Evolutionary conservation across 345 rosid genomes (phyloP), one percentile per base, ranked within the genome.

Genomic region (Salix exigua): DNA sequence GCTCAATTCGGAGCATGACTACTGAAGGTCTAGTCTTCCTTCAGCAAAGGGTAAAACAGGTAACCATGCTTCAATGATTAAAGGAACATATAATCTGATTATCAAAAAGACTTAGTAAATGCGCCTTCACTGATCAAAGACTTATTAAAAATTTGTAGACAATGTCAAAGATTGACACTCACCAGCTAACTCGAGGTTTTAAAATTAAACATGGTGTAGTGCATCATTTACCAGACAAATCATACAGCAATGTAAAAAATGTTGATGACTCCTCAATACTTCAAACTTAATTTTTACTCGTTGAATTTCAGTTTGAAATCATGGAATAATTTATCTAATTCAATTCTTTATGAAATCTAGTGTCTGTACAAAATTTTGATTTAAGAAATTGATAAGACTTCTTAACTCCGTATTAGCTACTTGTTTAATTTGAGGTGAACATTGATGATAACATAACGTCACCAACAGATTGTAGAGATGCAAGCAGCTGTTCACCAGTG

Each of bases 401-500:
- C 14, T 42, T 42, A 42, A 0, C 13, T 42, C 13, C 46, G 12
- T 11, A 10, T 4, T 11, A 42, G 46, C 46, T 42, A 10, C 18
- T n/a, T 25, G 0, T 63, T 28, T 63, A 30, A 26, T 23, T 2
- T 63, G 35, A 30, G 33, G 3, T 12, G n/a, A 33, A 23, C 0
- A 30, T 53, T 10, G 7, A 8, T 16, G 16, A 30, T 14, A n/a
- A 38, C 23, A 9, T n/a, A 38, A 16, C 2, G 18, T 60, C 5
- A 14, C 18, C n/a, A 9, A 68, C 83, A 85, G 88, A 79, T 88
- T 6, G 76, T 84, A 35, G 87, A 86, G 81, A 71, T 50, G 69
- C 91, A 90, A 80, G 86, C 86, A 21, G 78, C 75, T 4, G 90
- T 87, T 51, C 88, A 86, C 79, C 82, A 35, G 44, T 90, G 92